These are phyloP conservation scores for Chrysanthemum seticuspe DNA, from an alignment of 129 eudicot genomes.

Conservation along the genomic window DNA sequence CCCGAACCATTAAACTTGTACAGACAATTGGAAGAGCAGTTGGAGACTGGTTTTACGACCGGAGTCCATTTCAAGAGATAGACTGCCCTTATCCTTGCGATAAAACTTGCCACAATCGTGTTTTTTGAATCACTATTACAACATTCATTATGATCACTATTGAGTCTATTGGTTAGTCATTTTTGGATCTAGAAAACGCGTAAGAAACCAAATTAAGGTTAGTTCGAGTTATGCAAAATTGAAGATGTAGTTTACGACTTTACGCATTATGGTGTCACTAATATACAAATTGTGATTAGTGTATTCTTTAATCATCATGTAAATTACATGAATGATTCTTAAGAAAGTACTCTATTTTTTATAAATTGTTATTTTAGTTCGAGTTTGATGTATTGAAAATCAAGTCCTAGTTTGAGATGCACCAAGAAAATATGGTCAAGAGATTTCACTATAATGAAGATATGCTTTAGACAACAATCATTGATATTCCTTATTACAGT, in stretches of 20 bases:
- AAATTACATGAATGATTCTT: constrained; percentile 19
- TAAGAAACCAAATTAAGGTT: background rate
- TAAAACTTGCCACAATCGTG: constrained; percentile 75
- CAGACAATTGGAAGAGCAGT: constrained; percentile 91
- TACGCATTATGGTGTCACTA: background rate
- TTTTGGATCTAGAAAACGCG: constrained; percentile 4
- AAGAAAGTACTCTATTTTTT: background rate
- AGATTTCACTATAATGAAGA: too few relatives aligned
- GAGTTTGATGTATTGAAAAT: background rate
- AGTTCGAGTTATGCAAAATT: background rate
- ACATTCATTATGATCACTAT: constrained; percentile 5
- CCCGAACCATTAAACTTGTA: constrained; percentile 8
- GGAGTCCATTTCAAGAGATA: constrained; percentile 63
- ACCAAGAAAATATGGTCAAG: too few relatives aligned
- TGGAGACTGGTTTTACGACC: constrained; percentile 86
- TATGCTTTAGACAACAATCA: too few relatives aligned
- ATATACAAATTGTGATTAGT: constrained; percentile 10
- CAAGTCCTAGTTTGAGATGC: too few relatives aligned
- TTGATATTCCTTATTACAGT: too few relatives aligned
- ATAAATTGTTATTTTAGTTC: too few relatives aligned
- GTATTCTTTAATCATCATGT: constrained; percentile 32
- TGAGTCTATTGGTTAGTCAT: background rate
- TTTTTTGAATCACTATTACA: constrained; percentile 29
- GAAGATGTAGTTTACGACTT: background rate
- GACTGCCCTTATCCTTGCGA: constrained; percentile 96